Evolutionary conservation across 805 yeast species (phyloP).

Genomic region (Wickerhamomyces mucosus): DNA sequence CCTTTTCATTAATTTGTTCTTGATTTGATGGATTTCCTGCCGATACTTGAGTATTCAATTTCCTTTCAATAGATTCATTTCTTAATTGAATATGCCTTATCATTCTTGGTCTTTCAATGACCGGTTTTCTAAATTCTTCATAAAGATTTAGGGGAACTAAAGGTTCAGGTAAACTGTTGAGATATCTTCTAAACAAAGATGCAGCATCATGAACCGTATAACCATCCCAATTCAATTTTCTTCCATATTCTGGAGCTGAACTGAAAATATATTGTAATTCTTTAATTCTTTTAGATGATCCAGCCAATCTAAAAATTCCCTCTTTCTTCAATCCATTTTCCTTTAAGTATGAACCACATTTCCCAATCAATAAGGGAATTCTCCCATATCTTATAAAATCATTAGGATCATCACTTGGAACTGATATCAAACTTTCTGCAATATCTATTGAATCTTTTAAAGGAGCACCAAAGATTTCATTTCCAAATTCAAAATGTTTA

Average conservation of each 20-base stretch:
- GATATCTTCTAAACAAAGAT: conserved; percentile 72
- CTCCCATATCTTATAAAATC: conserved; percentile 73
- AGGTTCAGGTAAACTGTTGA: conserved; percentile 88
- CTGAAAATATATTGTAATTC: conserved; percentile 79
- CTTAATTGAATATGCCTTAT: conserved; percentile 56
- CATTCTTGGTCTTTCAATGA: conserved; percentile 53
- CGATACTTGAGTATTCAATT: conserved; percentile 19
- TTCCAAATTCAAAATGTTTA: conserved; percentile 27
- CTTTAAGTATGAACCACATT: conserved; percentile 83
- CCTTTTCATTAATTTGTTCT: conserved; percentile 8
- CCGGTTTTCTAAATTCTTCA: conserved; percentile 70
- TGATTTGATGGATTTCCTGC: conserved; percentile 3
- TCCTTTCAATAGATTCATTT: conserved; percentile 32
- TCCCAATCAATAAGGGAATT: conserved; percentile 91
- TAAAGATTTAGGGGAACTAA: conserved; percentile 72
- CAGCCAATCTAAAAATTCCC: conserved; percentile 91
- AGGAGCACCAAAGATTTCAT: conserved; percentile 70
- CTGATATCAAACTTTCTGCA: conserved; percentile 71
- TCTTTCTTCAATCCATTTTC: conserved; percentile 69
- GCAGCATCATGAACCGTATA: conserved; percentile 97
- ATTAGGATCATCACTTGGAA: conserved; percentile 45
- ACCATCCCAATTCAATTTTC: conserved; percentile 79
- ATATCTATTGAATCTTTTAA: conserved; percentile 58
- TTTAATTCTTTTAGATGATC: conserved; percentile 80
- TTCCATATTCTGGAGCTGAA: conserved; percentile 83